Percentiles rank a stretch among this genome's conserved stretches.
phyloP scores from a whole-genome alignment of 2,329 filamentous ascomycete species.

The Penicillium sp. region DNA sequence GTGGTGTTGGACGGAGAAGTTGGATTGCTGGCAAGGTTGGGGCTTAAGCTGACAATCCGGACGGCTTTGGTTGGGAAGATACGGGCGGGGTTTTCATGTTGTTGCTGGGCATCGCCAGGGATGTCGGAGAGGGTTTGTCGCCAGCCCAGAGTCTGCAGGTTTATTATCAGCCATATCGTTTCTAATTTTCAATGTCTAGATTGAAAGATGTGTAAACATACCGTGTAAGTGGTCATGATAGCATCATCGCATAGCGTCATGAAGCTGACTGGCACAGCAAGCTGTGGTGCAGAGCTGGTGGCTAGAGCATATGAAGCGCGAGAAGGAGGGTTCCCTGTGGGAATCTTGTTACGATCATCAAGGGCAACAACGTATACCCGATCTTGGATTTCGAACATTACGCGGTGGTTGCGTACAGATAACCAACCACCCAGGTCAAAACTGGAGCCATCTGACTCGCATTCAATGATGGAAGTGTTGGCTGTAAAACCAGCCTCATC shows the following conservation, averaged over 20 bases:
- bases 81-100: conserved; percentile 27
- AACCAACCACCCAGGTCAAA: conserved; percentile 53
- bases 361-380: conserved; percentile 46
- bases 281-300: conserved; percentile 39
- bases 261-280: conserved; percentile 48
- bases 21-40: conserved; percentile 20
- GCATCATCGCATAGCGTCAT: conserved; percentile 51
- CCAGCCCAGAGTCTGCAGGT: conserved; percentile 32
- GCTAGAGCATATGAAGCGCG: conserved; percentile 35
- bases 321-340: conserved; percentile 17
- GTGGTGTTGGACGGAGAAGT: background rate
- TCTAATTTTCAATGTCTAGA: background rate
- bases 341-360: conserved; percentile 33
- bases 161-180: conserved; percentile 12
- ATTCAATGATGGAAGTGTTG: conserved; percentile 42
- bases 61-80: conserved; percentile 44
- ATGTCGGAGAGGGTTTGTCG: conserved; percentile 21
- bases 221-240: conserved; percentile 49
- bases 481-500: conserved; percentile 25
- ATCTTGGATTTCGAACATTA: conserved; percentile 49
- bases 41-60: conserved; percentile 41
- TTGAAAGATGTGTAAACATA: conserved; percentile 15
- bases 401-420: conserved; percentile 41
- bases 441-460: conserved; percentile 40
- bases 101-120: conserved; percentile 17